Evolutionary conservation across 768 basidiomycete species (phyloP).

Genomic region (Pisolithus sp.): DNA sequence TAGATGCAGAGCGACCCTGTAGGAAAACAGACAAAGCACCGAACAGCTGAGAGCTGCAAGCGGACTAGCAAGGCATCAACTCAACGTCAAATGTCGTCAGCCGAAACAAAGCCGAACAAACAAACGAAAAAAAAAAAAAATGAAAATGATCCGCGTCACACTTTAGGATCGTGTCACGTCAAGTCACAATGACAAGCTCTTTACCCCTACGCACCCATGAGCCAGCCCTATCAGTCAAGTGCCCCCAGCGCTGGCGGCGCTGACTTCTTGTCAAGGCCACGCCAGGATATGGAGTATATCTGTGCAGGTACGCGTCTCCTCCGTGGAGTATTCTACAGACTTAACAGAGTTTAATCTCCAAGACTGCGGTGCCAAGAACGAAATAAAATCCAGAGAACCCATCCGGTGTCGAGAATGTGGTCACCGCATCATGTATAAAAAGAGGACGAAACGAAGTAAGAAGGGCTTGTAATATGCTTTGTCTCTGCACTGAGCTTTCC

Average conservation of each 20-base stretch:
- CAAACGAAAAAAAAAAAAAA: no score
- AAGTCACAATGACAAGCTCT: conserved; percentile 11
- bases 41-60: no score
- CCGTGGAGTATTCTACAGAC: conserved; percentile 1
- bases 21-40: no score
- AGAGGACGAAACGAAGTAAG: conserved; percentile 89
- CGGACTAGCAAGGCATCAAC: no score
- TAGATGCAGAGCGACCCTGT: conserved; percentile 1
- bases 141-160: no score
- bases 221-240: conserved; percentile 32
- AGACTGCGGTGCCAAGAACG: conserved; percentile 93
- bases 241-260: conserved; percentile 27
- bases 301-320: conserved; percentile 60
- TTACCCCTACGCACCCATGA: conserved; percentile 27
- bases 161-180: conserved; percentile 6
- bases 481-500: neutral
- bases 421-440: conserved; percentile 99
- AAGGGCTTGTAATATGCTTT: conserved; percentile 2
- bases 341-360: conserved; percentile 9
- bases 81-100: no score
- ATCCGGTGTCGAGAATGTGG: conserved; percentile 96
- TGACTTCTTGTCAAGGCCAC: conserved; percentile 34
- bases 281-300: conserved; percentile 74
- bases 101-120: no score
- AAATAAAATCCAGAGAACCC: conserved; percentile 85